phyloP scores from a whole-genome alignment of 371 early-diverging fungal genomes.

The Mortierella sp. region DNA sequence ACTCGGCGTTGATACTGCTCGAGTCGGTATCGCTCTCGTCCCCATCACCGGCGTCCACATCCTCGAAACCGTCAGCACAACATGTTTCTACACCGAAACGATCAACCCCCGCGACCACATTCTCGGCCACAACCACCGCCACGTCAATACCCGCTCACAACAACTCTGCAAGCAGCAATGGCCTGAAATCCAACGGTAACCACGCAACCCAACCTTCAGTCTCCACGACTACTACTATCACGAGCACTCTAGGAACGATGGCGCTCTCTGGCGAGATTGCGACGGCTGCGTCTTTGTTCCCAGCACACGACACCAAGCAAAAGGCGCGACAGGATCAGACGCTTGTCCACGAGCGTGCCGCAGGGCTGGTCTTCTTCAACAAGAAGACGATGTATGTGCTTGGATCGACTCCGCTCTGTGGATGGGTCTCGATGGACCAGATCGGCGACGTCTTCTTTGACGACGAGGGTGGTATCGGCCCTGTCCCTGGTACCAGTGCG shows the following conservation, averaged over 20 bases:
- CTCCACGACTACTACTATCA: neutral
- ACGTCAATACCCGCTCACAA: neutral
- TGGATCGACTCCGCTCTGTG: conserved; percentile 69
- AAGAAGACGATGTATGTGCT: conserved; percentile 66
- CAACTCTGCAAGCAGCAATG: neutral
- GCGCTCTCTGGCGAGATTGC: conserved; percentile 52
- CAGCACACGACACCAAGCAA: conserved; percentile 53
- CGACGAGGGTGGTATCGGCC: conserved; percentile 49
- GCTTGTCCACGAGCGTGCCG: conserved; percentile 59
- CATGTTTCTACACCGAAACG: conserved; percentile 1
- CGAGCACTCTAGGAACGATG: conserved; percentile 37
- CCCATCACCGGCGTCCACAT: neutral
- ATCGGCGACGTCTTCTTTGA: conserved; percentile 58
- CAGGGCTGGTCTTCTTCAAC: conserved; percentile 73
- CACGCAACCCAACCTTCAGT: neutral
- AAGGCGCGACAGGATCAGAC: conserved; percentile 54
- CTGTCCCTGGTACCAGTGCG: conserved; percentile 51
- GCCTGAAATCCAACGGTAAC: neutral
- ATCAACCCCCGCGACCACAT: conserved; percentile 11
- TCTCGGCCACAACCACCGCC: neutral
- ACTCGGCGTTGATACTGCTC: neutral
- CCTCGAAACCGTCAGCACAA: neutral
- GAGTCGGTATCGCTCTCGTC: neutral
- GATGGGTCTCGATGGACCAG: conserved; percentile 67
- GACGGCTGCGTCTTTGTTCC: conserved; percentile 45